Evolutionary conservation across 331 rosid genomes (phyloP), one percentile per base, ranked within the genome.

Genomic region (Erythrophleum ivorense): DNA sequence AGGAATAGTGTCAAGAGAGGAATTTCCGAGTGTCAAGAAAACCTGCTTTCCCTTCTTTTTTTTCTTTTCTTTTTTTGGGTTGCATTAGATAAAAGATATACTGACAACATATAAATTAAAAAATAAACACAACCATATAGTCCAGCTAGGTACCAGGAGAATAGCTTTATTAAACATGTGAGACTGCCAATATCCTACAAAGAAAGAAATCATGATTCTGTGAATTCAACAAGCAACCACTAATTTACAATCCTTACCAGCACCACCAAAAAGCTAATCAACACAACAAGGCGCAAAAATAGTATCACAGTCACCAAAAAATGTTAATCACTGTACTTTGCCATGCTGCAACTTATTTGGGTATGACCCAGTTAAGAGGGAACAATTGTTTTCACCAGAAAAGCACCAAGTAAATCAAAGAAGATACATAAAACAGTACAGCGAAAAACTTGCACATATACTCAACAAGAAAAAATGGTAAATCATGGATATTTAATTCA

Each of bases 401-500:
- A 43, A 76, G 34, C 24, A 41, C 46, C 46, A 76, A 9, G 29
- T 33, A 48, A 48, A 63, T 29, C 1, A 46, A 41, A 24, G 31
- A 59, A 45, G 3, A 58, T 14, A 29, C 19, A n/a, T 29, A 46
- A 19, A 38, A 77, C 16, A 31, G 13, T 63, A 34, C 62, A 18
- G 63, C 0, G 10, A 46, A 19, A 21, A 21, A 68, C 14, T 2
- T 3, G 15, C 43, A 24, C 1, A 29, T 54, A 24, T 77, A 38
- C 58, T 75, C 48, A 69, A 82, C 6, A 13, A 74, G 12, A 38
- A 79, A 45, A 75, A 24, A 59, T 0, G 4, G 55, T 16, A 40
- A 71, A 69, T 65, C 50, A 24, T 48, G 53, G 55, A 64, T 16
- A 58, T 21, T 21, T 12, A 67, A 68, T 9, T 12, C 45, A 21